These are phyloP conservation scores for Paramecium pentaurelia DNA, from an alignment of 73 alveolate genomes.

Conservation along the genomic window DNA sequence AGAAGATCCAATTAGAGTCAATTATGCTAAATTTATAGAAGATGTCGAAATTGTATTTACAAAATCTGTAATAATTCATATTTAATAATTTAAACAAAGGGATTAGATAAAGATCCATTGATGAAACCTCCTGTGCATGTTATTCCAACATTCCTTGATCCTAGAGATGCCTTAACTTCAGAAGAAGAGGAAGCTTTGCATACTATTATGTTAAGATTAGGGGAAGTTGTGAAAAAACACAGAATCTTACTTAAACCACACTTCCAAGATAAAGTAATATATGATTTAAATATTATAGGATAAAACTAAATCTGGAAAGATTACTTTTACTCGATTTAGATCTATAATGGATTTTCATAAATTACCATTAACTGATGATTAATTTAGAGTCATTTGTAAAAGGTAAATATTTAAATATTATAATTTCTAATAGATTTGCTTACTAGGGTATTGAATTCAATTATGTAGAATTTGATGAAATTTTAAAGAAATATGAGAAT, in stretches of 20 bases:
- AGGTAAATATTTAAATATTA: slow-evolving; percentile 51
- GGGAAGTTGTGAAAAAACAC: slow-evolving; percentile 71
- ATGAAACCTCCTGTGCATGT: slow-evolving; percentile 70
- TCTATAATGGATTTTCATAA: slow-evolving; percentile 79
- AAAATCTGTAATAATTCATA: background rate
- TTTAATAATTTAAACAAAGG: slow-evolving; percentile 42
- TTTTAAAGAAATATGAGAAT: slow-evolving; percentile 52
- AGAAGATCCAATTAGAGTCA: slow-evolving; percentile 74
- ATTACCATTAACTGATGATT: slow-evolving; percentile 72
- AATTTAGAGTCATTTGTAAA: slow-evolving; percentile 73
- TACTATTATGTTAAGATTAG: slow-evolving; percentile 78
- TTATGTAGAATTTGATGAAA: slow-evolving; percentile 81
- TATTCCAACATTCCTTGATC: slow-evolving; percentile 83
- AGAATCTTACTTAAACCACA: slow-evolving; percentile 84
- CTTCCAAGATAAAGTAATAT: slow-evolving; percentile 84
- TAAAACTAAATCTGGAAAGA: slow-evolving; percentile 77
- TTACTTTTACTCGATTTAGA: slow-evolving; percentile 82
- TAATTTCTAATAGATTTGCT: slow-evolving; percentile 57
- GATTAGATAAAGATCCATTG: slow-evolving; percentile 87
- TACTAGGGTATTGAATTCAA: slow-evolving; percentile 82
- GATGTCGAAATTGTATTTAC: slow-evolving; percentile 90
- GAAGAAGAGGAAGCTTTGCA: slow-evolving; percentile 83
- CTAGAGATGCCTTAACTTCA: slow-evolving; percentile 83
- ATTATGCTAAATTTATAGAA: slow-evolving; percentile 82
- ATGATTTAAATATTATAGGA: slow-evolving; percentile 36